Evolutionary conservation across 2,329 filamentous ascomycete genomes (phyloP).

Genomic region (Clathrospora elynae): DNA sequence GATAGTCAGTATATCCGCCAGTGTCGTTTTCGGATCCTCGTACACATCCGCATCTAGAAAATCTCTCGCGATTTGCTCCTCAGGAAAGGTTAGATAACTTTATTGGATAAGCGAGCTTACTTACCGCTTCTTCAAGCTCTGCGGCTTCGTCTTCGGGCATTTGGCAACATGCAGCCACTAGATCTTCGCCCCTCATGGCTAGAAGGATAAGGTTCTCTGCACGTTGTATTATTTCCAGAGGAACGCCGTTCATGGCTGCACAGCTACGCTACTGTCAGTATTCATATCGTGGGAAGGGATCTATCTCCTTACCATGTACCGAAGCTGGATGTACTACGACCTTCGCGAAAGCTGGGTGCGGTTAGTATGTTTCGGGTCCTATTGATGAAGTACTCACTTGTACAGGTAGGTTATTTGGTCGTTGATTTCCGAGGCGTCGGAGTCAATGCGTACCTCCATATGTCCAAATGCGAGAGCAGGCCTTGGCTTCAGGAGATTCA

Average conservation of each 20-base stretch:
- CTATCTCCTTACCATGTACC: slow-evolving; percentile 64
- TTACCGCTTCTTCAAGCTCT: slow-evolving; percentile 70
- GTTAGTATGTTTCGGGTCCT: slow-evolving; percentile 16
- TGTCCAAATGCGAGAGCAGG: slow-evolving; percentile 65
- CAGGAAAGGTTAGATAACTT: slow-evolving; percentile 9
- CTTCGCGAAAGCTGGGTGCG: slow-evolving; percentile 56
- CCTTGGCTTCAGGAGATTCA: slow-evolving; percentile 59
- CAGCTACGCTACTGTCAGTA: slow-evolving; percentile 57
- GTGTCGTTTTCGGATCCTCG: slow-evolving; percentile 39
- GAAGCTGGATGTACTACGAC: slow-evolving; percentile 79
- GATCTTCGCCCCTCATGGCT: slow-evolving; percentile 73
- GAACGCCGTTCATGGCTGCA: slow-evolving; percentile 84
- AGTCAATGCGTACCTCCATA: slow-evolving; percentile 71
- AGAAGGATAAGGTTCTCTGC: slow-evolving; percentile 75
- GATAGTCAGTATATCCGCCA: slow-evolving; percentile 47
- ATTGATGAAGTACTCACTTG: slow-evolving; percentile 50
- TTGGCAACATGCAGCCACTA: slow-evolving; percentile 72
- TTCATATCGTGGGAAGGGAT: too few species aligned
- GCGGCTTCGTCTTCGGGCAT: slow-evolving; percentile 67
- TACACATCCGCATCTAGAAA: slow-evolving; percentile 50
- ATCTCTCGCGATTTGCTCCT: slow-evolving; percentile 52
- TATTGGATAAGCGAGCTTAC: slow-evolving; percentile 21
- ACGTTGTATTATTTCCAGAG: slow-evolving; percentile 70
- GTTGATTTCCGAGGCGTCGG: slow-evolving; percentile 56
- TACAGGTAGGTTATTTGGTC: slow-evolving; percentile 77